Evolutionary conservation across 164 flowering plant genomes (phyloP), one percentile per base, ranked within the genome.

Genomic region (Taxillus chinensis): DNA sequence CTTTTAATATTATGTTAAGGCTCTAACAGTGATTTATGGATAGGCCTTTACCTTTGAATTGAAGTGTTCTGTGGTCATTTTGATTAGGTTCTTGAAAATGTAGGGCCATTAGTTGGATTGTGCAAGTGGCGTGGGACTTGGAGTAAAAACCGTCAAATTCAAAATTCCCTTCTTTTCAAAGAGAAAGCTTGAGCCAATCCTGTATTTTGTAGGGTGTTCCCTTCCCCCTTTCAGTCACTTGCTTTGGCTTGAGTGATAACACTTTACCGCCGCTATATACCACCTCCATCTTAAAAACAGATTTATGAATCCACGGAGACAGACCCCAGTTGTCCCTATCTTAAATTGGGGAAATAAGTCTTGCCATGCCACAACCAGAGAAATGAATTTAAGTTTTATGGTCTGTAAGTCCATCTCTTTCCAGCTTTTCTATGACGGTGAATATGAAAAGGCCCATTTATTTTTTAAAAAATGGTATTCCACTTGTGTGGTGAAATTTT

Each of bases 131-230:
- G 15, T 53, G 54, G 60, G 55, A 39, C 5, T 9, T 13, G 49
- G 49, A 60, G 67, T 62, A 57, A 71, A 56, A 71, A 64, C 51
- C 52, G 65, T 68, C 64, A 62, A 63, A 60, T 27, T 13, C 7
- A n/a, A 40, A 45, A 12, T 51, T 59, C 39, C 46, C 16, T 15
- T 27, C 62, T 3, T 40, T 55, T 37, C 7, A 10, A 15, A 10
- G 60, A 56, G 57, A 64, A 71, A 68, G 73, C 59, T 65, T 16
- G 58, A 17, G 61, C 62, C 60, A 52, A 67, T 55, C 58, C 83
- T 85, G 83, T 80, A 81, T 51, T 83, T 86, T 78, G 89, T 67
- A 78, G 73, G 63, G 4, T 64, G 41, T 41, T 83, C 82, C 87
- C 87, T 84, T 81, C 81, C 68, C 64, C 43, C 65, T 50, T 70